phyloP scores from a whole-genome alignment of 2,329 filamentous ascomycete genomes.

The Claviceps sp. region DNA sequence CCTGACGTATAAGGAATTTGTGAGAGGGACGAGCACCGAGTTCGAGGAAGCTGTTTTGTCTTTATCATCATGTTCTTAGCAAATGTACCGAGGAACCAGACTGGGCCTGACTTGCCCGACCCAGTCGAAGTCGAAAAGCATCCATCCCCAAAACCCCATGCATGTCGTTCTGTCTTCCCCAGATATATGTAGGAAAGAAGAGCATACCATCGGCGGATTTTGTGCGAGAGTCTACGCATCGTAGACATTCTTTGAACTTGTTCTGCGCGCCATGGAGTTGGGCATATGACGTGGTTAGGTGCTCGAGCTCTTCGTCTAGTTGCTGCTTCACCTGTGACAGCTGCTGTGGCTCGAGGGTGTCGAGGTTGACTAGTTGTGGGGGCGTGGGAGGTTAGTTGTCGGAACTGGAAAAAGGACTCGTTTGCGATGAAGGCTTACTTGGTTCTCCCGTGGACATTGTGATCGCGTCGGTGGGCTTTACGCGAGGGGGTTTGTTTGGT shows the following conservation, averaged over 20 bases:
- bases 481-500: background rate
- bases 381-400: background rate
- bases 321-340: conserved; percentile 89
- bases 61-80: background rate
- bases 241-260: conserved; percentile 84
- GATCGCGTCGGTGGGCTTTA: background rate
- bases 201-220: conserved; percentile 17
- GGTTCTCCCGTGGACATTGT: background rate
- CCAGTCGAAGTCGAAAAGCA: background rate
- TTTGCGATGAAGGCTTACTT: background rate
- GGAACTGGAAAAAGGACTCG: background rate
- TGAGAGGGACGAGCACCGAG: conserved; percentile 79
- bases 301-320: conserved; percentile 89
- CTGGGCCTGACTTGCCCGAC: no score
- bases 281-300: conserved; percentile 78
- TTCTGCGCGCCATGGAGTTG: conserved; percentile 81
- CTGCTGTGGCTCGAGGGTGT: conserved; percentile 68
- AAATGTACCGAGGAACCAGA: background rate
- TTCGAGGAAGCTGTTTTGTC: conserved; percentile 20
- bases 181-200: no score
- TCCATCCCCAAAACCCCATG: no score
- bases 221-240: conserved; percentile 48
- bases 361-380: conserved; percentile 43
- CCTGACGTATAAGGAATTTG: conserved; percentile 86
- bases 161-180: no score